Evolutionary conservation across 1,284 basidiomycete genomes (phyloP), one percentile per base, ranked within the genome.

Genomic region (Cutaneotrichosporon sp.): DNA sequence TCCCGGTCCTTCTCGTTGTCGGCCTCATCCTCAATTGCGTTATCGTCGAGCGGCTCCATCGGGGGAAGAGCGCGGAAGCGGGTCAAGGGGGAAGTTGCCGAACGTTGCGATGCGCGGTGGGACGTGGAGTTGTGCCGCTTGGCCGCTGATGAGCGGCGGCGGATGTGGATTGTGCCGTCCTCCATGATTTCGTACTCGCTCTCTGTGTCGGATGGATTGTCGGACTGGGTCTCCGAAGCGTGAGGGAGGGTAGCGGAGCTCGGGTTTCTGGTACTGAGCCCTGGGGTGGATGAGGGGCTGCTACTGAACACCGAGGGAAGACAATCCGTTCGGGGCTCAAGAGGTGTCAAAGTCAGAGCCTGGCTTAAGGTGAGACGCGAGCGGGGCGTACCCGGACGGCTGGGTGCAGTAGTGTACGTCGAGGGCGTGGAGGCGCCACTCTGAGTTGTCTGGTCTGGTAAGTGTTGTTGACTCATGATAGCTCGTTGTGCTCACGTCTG

Each of bases 71-170:
- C 32, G 22, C 44, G 44, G 33, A 46, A 22, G 17, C 32, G 44
- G 4, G 44, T 46, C 19, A 35, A n/a, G 9, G 12, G 44, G 44
- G 8, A 22, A 33, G 12, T 3, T 42, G 22, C 14, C 20, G 44
- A 34, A 7, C 32, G 32, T n/a, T 34, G 33, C 20, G 32, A 35
- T 16, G 26, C 20, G 24, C 44, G 44, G 14, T 33, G 44, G 22
- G 26, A 16, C 14, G 32, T 17, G 7, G 32, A 35, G 22, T 25
- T 25, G 14, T 24, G 44, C 32, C 32, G 20, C 24, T 17, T 42
- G 24, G 39, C 39, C 5, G 32, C 44, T 8, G 44, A 46, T 16
- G 44, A 34, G 31, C 44, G 44, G 31, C 44, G 44, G 44, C 44
- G 32, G 32, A 46, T 16, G 32, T 35, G 27, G 22, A 35, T 35